Base-by-base conservation (phyloP, 306 rosid species). In the Cyamopsis tetragonoloba region DNA sequence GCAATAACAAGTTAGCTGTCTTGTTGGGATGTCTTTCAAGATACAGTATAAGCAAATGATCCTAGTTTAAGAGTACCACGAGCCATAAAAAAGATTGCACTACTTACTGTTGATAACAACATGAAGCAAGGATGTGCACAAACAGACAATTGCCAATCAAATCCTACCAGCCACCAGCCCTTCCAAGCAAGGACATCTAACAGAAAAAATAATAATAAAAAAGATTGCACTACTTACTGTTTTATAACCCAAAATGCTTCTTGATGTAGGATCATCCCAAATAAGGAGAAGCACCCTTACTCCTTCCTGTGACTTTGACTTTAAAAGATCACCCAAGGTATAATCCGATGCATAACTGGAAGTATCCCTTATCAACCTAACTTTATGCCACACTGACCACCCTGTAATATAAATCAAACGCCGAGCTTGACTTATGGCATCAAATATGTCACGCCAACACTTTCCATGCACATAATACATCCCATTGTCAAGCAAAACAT, bases 211-310 rank as follows among this genome's bases (percentile, higher is more conserved):
- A n/a, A n/a, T 62, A 35, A 43, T 38, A 66, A 51, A 35, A 42
- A 31, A 75, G 69, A 66, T 23, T 19, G 31, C 13, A 54, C 37
- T 44, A 83, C 96, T 89, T 62, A 89, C 98, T 3, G 96, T 89
- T 83, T 78, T 80, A 63, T 84, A 87, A 56, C 98, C 96, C 71
- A 92, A 78, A 74, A 92, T 89, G 77, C 76, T 92, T 74, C 96
- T 87, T 26, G 96, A 92, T n/a, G 98, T 86, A 24, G 96, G 98
- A 72, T 92, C 98, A 76, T 92, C 98, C 98, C 98, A 92, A 55
- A 92, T 59, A 83, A 92, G 98, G 60, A 92, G 91, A 79, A 92
- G 85, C 76, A 92, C 98, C 69, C 98, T 87, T 68, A 92, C 96
- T 74, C 98, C 98, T 77, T 92, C 98, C 64, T 89, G 96, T 39